These are phyloP conservation scores for Ottelia alismoides DNA, from an alignment of 106 monocot genomes.

Conservation along the genomic window DNA sequence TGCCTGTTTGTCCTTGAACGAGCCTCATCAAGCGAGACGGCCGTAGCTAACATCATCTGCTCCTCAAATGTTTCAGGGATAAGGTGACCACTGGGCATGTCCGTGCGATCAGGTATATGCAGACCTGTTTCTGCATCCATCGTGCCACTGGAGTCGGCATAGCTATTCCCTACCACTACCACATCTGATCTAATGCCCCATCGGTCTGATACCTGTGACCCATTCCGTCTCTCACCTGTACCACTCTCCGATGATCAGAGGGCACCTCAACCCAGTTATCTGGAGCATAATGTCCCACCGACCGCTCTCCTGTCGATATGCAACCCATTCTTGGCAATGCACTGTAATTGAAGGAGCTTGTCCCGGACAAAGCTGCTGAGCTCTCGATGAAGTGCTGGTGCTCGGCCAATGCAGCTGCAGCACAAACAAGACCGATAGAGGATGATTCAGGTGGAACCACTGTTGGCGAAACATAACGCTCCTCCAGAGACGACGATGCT, in stretches of 20 bases:
- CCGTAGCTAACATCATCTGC: constrained; percentile 91
- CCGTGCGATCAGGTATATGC: not conserved
- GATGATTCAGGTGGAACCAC: constrained; percentile 18
- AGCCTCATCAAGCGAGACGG: constrained; percentile 69
- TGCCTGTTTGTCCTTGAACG: constrained; percentile 29
- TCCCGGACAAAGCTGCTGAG: not conserved
- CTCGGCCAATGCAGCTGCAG: constrained; percentile 41
- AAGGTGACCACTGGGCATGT: constrained; percentile 13
- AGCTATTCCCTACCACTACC: constrained; percentile 28
- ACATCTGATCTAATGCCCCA: constrained; percentile 34
- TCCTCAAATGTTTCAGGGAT: constrained; percentile 78
- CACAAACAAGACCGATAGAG: constrained; percentile 33
- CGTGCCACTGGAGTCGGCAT: constrained; percentile 17
- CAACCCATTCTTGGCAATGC: constrained; percentile 9
- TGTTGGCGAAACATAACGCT: not conserved
- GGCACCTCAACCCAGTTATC: constrained; percentile 32
- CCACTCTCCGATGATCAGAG: constrained; percentile 3
- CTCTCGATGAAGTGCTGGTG: constrained; percentile 25
- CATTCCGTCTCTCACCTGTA: constrained; percentile 13
- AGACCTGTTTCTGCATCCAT: constrained; percentile 3
- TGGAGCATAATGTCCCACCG: constrained; percentile 3
- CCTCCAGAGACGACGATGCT: constrained; percentile 1
- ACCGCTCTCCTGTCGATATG: constrained; percentile 5
- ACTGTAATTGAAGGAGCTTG: not conserved
- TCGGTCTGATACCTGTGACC: constrained; percentile 18